A percentile compares a stretch with the other conserved stretches of the same genome.
These are phyloP conservation scores for Orychophragmus violaceus DNA, from an alignment of 345 rosid genomes.

Conservation along the genomic window DNA sequence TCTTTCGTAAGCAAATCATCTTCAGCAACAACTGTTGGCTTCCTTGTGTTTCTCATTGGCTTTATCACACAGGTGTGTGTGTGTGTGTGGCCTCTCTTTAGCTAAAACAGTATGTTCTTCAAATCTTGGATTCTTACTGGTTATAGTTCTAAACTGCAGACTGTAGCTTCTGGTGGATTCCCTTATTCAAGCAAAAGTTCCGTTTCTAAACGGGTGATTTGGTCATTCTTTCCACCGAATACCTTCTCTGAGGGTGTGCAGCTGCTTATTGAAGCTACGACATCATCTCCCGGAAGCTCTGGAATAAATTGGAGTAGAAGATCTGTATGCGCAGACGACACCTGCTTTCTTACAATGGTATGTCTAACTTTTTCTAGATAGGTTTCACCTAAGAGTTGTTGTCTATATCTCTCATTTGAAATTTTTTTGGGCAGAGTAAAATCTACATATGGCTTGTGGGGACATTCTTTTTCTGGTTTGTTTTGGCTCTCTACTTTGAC, in stretches of 20 bases:
- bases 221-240: slow-evolving; percentile 89
- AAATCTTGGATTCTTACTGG: slow-evolving; percentile 8
- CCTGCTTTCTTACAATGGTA: slow-evolving; percentile 72
- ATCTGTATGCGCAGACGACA: slow-evolving; percentile 34
- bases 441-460: slow-evolving; percentile 59
- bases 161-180: slow-evolving; percentile 43
- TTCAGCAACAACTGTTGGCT: slow-evolving; percentile 71
- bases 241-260: slow-evolving; percentile 53
- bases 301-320: slow-evolving; percentile 80
- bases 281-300: slow-evolving; percentile 39
- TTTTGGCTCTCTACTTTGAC: slow-evolving; percentile 75
- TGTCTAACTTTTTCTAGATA: slow-evolving; percentile 16
- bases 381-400: not conserved
- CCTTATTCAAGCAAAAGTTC: slow-evolving; percentile 38
- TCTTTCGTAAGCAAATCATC: slow-evolving; percentile 71
- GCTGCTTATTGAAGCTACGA: slow-evolving; percentile 48
- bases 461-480: slow-evolving; percentile 59
- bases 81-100: not conserved
- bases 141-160: slow-evolving; percentile 38
- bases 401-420: slow-evolving; percentile 2
- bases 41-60: slow-evolving; percentile 64
- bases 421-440: slow-evolving; percentile 56
- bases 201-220: slow-evolving; percentile 31
- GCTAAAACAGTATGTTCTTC: not conserved
- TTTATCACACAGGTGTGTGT: slow-evolving; percentile 71